Evolutionary conservation across 2,329 filamentous ascomycete species (phyloP), one percentile per base, ranked within the genome.

Genomic region (Botrytis squamosa): DNA sequence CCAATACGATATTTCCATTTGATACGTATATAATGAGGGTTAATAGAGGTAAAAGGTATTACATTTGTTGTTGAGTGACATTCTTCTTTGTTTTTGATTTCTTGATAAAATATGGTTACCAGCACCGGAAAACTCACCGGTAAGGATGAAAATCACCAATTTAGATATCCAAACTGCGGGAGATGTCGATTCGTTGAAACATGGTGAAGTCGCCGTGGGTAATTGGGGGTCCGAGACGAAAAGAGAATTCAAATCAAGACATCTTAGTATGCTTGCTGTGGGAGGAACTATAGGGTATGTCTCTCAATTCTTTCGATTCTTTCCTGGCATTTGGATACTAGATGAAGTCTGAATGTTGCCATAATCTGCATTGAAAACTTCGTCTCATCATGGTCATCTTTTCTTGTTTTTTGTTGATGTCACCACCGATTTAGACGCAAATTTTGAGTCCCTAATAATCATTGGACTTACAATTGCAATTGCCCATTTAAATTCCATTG

Each of bases 191-290:
- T 69, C 49, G 25, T 60, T 62, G n/a, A 60, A 70, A 36, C 16
- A 49, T 33, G 55, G 55, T 8, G 40, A 70, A 46, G n/a, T 36
- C 12, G 59, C 7, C 5, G 29, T 40, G 18, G 40, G 55, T n/a
- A 59, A 59, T n/a, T 70, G 68, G 55, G 68, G 68, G 10, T 60
- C n/a, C 4, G 55, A 70, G 44, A 70, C 52, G n/a, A 57, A 57
- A 57, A 57, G 52, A 57, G n/a, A 57, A 18, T 57, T 57, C 14
- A 57, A 57, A 33, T 57, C 52, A 29, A 44, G 55, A 70, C 55
- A 70, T 62, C 20, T 70, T 6, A 70, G 55, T 62, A 62, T 70
- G 68, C 40, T 70, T 22, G 68, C 52, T 36, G 68, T 70, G 9
- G 68, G 68, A 7, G 55, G 68, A 1, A 70, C 55, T 1, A 70